phyloP scores from a whole-genome alignment of 169 alveolate species.

The Plasmodium malariae region DNA sequence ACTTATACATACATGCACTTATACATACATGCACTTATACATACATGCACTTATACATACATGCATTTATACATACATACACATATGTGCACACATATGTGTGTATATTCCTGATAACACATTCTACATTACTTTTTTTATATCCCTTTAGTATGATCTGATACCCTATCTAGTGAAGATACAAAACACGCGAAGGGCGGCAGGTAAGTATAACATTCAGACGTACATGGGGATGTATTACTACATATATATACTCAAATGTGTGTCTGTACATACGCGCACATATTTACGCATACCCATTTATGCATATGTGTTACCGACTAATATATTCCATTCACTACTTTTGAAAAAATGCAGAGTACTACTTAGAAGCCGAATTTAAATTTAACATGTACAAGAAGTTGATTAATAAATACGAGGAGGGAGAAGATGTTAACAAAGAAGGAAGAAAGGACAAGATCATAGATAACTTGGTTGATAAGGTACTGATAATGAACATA shows the following conservation, averaged over 20 bases:
- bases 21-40: background rate
- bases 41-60: background rate
- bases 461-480: background rate
- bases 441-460: background rate
- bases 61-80: background rate
- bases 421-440: constrained; percentile 9
- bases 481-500: background rate
- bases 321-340: too few species aligned
- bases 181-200: constrained; percentile 38
- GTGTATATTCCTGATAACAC: background rate
- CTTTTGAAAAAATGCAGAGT: background rate
- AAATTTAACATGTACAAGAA: constrained; percentile 55
- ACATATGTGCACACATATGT: background rate
- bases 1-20: too few species aligned
- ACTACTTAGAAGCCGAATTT: constrained; percentile 32
- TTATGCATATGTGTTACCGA: too few species aligned
- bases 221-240: background rate
- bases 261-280: too few species aligned
- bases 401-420: constrained; percentile 36
- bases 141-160: constrained; percentile 35
- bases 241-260: background rate
- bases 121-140: background rate
- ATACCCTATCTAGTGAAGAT: constrained; percentile 61
- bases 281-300: too few species aligned
- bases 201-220: constrained; percentile 10